Evolutionary conservation across 2,329 filamentous ascomycete genomes (phyloP), one percentile per base, ranked within the genome.

Genomic region (Neopestalotiopsis sp.): DNA sequence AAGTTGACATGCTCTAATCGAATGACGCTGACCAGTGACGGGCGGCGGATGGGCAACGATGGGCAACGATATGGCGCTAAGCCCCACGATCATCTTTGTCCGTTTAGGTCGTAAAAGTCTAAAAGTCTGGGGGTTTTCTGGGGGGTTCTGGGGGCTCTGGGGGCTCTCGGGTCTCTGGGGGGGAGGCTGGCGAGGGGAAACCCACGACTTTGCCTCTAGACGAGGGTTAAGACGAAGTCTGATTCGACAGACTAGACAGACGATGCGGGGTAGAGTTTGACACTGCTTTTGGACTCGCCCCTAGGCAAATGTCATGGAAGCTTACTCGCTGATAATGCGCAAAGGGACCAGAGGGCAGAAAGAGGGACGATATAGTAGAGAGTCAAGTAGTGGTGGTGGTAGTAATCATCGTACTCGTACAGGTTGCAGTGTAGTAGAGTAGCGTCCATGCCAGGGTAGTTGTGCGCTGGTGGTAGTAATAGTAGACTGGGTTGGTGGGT

Each of bases 1-100:
- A 56, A 66, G 49, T 66, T 66, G 20, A 45, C 64, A 66, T 66
- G 28, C 42, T 57, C 64, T 66, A 66, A 66, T 66, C 20, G 49
- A 66, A 49, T 66, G 42, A 56, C 64, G 64, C 28, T 28, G 34
- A n/a, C 64, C 64, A 66, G 45, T 66, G 12, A 45, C 38, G 28
- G 13, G 40, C 32, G 57, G 14, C 24, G 28, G 57, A 28, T 28
- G 24, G 24, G 24, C 24, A 28, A 28, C 24, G 20, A 52, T 20
- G 62, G 24, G n/a, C 24, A 20, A 20, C n/a, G 20, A 17, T n/a
- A 20, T 30, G 17, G 62, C 40, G 62, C 62, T 65, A 56, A 56
- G 62, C 62, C 45, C 40, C 40, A 34, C 62, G 62, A 49, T 56
- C 20, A 20, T 45, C 38, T 14, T 24, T 20, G 9, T 49, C 17